Evolutionary conservation across 2,329 filamentous ascomycete species (phyloP).

Genomic region (Xylariaceae sp.): DNA sequence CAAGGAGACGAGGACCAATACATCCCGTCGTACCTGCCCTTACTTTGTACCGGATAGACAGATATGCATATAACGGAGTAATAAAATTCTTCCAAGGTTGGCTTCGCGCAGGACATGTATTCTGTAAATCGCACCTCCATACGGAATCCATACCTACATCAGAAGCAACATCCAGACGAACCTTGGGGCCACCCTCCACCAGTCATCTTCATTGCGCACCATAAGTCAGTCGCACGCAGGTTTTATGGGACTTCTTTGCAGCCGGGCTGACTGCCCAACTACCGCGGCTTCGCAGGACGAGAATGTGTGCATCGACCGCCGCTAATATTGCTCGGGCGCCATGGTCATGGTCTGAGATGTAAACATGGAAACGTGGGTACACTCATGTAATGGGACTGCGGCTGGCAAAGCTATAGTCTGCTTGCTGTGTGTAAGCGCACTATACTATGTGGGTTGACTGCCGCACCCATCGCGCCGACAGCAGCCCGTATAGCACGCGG

Average conservation of each 20-base stretch:
- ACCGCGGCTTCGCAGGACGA: conserved; percentile 3
- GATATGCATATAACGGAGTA: too few relatives aligned
- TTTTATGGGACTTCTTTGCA: conserved; percentile 4
- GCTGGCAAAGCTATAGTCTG: not conserved
- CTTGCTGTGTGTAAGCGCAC: not conserved
- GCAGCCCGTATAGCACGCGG: conserved; percentile 13
- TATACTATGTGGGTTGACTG: conserved; percentile 5
- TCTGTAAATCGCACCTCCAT: not conserved
- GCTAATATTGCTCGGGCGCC: not conserved
- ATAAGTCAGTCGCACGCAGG: not conserved
- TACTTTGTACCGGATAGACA: too few relatives aligned
- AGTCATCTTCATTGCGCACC: not conserved
- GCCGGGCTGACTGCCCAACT: conserved; percentile 4
- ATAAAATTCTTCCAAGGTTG: too few relatives aligned
- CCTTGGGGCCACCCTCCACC: not conserved
- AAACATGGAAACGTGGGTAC: not conserved
- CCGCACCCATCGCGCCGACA: conserved; percentile 18
- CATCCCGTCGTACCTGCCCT: too few relatives aligned
- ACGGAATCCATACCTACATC: not conserved
- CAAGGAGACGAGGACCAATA: too few relatives aligned
- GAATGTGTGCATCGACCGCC: conserved; percentile 1
- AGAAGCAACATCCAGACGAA: not conserved
- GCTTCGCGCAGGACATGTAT: not conserved
- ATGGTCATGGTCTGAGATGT: not conserved
- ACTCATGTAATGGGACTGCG: not conserved